phyloP scores from a whole-genome alignment of 2,329 filamentous ascomycete species.

The Pyrenochaeta sp. region DNA sequence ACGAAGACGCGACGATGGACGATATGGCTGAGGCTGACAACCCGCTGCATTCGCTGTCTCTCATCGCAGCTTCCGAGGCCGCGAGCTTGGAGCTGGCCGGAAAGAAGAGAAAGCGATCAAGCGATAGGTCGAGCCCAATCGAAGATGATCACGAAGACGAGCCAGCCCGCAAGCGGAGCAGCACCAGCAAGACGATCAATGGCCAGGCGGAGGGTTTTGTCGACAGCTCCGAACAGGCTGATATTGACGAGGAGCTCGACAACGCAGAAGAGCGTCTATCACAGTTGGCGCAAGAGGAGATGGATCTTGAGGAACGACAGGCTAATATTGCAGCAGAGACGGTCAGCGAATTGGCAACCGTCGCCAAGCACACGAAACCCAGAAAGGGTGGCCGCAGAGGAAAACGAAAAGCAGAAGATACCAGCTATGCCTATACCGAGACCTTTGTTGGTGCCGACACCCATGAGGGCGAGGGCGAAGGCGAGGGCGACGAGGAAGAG shows the following conservation, averaged over 20 bases:
- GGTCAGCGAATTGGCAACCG: conserved; percentile 43
- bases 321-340: conserved; percentile 43
- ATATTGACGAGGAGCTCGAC: conserved; percentile 62
- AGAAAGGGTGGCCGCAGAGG: conserved; percentile 53
- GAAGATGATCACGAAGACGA: conserved; percentile 45
- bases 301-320: conserved; percentile 44
- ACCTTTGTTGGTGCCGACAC: conserved; percentile 69
- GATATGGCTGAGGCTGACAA: conserved; percentile 28
- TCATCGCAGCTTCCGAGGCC: conserved; percentile 41
- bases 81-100: conserved; percentile 39
- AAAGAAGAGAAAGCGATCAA: conserved; percentile 56
- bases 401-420: conserved; percentile 60
- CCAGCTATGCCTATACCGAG: conserved; percentile 34
- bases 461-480: conserved; percentile 60
- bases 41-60: conserved; percentile 40
- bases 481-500: conserved; percentile 55
- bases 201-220: conserved; percentile 40
- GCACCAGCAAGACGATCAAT: conserved; percentile 35
- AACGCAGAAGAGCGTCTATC: conserved; percentile 48
- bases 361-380: conserved; percentile 46
- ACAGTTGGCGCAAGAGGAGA: conserved; percentile 39
- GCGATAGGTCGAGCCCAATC: conserved; percentile 48
- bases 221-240: conserved; percentile 35
- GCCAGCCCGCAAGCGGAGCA: conserved; percentile 48
- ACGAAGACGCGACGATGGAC: conserved; percentile 21